Evolutionary conservation across 78 protist species (phyloP), one percentile per base, ranked within the genome.

Genomic region (Emiliania huxleyi): DNA sequence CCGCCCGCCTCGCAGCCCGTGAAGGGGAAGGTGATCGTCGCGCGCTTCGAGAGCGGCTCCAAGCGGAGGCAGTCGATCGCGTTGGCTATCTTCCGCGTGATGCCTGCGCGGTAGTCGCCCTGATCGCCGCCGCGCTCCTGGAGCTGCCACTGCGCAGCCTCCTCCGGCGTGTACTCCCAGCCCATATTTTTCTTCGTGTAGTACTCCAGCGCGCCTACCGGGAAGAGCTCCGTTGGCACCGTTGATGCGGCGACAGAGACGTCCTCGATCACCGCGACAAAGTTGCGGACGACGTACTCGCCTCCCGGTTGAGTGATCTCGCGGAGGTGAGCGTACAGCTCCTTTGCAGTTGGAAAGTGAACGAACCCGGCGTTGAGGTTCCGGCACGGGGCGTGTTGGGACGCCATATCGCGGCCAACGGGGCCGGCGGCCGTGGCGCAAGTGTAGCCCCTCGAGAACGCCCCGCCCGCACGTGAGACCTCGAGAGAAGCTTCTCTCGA

Each of bases 101-200:
- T 84, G 40, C 90, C 90, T 1, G 6, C 90, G 35, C 90, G 56
- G 90, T 84, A 84, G 90, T 84, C 90, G 8, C 90, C 90, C 43
- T 84, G 90, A 19, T 45, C 90, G 21, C 90, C 90, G 4, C 90
- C 90, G 0, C 90, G 90, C 69, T 49, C 71, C 43, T 40, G 33
- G 25, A 49, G 33, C 35, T 46, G 43, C 90, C 90, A 84, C 0
- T 0, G 0, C 18, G 23, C 56, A 33, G 21, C 1, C 29, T 84
- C 71, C 43, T 84, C 90, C 69, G n/a, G 71, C 42, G 56, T n/a
- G 43, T 46, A 46, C 26, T 45, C 71, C 90, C 90, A 84, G 0
- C 90, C 90, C 90, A 84, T 84, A 71, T 84, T 84, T 71, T 84
- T 84, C 45, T 4, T 22, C 2, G 90, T 84, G 90, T 84, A 84